These are phyloP conservation scores for Hydrangea macrophylla DNA, from an alignment of 148 eudicot genomes.

Conservation along the genomic window DNA sequence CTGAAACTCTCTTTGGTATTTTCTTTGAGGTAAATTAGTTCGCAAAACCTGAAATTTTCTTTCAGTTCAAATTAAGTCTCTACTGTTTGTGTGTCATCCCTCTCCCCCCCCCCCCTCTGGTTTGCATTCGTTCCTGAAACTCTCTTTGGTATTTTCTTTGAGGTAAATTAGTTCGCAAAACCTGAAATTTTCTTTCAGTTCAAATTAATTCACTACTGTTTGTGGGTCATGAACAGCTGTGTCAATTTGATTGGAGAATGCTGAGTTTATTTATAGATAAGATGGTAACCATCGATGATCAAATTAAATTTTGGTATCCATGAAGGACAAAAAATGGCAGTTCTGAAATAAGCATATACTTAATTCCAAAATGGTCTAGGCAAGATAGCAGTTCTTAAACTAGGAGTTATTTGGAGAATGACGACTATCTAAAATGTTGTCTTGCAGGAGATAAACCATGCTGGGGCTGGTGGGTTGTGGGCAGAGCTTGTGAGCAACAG, in stretches of 20 bases:
- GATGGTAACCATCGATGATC: no score
- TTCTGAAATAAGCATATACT: no score
- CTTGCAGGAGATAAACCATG: slow-evolving; percentile 87
- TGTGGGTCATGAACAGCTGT: neutral
- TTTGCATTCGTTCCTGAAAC: slow-evolving; percentile 43
- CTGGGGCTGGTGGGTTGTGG: slow-evolving; percentile 98
- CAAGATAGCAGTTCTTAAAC: neutral
- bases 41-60: neutral
- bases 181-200: no score
- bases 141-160: slow-evolving; percentile 81
- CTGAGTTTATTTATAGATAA: no score
- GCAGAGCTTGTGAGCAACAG: slow-evolving; percentile 89
- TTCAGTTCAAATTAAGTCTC: neutral
- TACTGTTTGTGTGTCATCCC: slow-evolving; percentile 3
- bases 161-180: slow-evolving; percentile 43
- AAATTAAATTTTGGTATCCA: no score
- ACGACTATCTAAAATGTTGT: slow-evolving; percentile 8
- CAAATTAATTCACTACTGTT: neutral
- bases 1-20: slow-evolving; percentile 71
- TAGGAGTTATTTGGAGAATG: neutral
- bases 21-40: slow-evolving; percentile 68
- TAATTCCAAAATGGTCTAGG: slow-evolving; percentile 1
- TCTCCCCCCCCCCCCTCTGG: neutral
- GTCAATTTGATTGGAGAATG: neutral
- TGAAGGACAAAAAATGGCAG: no score